Evolutionary conservation across 2,329 filamentous ascomycete species (phyloP).

Genomic region (Colletotrichum orchidophilum): DNA sequence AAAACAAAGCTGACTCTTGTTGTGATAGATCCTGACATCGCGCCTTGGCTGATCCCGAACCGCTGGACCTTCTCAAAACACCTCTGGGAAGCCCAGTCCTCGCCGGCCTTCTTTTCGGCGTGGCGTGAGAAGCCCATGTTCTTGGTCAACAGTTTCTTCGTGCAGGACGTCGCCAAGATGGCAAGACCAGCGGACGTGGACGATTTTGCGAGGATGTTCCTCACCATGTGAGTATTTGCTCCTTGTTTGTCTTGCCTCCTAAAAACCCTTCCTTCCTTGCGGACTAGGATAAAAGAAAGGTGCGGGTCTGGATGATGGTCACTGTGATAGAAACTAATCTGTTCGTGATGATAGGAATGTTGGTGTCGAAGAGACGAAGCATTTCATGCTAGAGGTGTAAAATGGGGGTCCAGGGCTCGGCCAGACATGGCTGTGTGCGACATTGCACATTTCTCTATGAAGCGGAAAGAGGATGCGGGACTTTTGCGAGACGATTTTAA

Average conservation of each 20-base stretch:
- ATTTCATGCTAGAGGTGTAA: slow-evolving; percentile 31
- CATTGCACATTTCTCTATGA: background rate
- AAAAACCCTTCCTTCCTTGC: too few species aligned
- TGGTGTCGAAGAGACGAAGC: slow-evolving; percentile 34
- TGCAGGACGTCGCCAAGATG: slow-evolving; percentile 48
- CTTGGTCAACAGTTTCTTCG: slow-evolving; percentile 44
- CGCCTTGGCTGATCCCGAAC: slow-evolving; percentile 35
- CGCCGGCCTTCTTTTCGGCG: slow-evolving; percentile 52
- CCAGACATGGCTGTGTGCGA: background rate
- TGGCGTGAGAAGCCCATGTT: slow-evolving; percentile 55
- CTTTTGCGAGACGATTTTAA: background rate
- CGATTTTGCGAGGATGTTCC: slow-evolving; percentile 49
- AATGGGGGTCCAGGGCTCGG: background rate
- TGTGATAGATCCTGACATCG: slow-evolving; percentile 10
- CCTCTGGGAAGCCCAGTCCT: slow-evolving; percentile 53
- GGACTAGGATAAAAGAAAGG: too few species aligned
- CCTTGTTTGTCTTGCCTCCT: background rate
- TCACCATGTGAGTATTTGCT: slow-evolving; percentile 47
- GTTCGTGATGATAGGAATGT: slow-evolving; percentile 9
- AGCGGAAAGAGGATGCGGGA: too few species aligned
- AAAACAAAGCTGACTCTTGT: background rate
- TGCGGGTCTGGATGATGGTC: background rate
- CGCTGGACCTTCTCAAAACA: slow-evolving; percentile 52
- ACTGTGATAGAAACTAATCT: background rate
- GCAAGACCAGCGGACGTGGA: slow-evolving; percentile 49